These are phyloP conservation scores for Peronospora destructor DNA, from an alignment of 352 stramenopile species.

Conservation along the genomic window DNA sequence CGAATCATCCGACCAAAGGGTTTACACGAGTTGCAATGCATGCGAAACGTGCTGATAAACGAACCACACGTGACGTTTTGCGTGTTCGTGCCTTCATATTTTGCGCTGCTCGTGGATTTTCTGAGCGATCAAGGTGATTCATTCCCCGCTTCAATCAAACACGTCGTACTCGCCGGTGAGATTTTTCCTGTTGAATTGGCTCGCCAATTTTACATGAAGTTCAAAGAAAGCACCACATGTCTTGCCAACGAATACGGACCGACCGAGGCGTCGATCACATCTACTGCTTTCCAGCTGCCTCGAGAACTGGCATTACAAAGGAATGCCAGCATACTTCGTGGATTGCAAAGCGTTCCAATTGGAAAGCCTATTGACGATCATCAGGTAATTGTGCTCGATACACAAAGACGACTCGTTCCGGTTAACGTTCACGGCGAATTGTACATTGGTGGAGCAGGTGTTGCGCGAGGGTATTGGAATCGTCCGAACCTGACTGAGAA, in stretches of 20 bases:
- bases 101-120: too few relatives aligned
- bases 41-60: too few relatives aligned
- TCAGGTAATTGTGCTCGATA: slow-evolving; percentile 43
- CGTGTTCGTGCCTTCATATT: too few relatives aligned
- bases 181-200: slow-evolving; percentile 41
- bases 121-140: slow-evolving; percentile 6
- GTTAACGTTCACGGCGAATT: slow-evolving; percentile 53
- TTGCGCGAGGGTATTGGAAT: slow-evolving; percentile 62
- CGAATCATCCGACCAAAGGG: too few relatives aligned
- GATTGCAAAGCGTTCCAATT: too few relatives aligned
- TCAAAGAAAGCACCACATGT: slow-evolving; percentile 16
- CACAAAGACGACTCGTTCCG: slow-evolving; percentile 34
- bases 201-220: slow-evolving; percentile 38
- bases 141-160: slow-evolving; percentile 31
- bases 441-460: slow-evolving; percentile 57
- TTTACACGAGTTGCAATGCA: too few relatives aligned
- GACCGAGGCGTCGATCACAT: slow-evolving; percentile 46
- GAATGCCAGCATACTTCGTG: too few relatives aligned
- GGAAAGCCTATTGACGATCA: too few relatives aligned
- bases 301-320: slow-evolving; percentile 12
- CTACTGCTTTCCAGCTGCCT: slow-evolving; percentile 33
- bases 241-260: slow-evolving; percentile 52
- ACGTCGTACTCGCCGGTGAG: slow-evolving; percentile 42
- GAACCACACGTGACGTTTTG: too few relatives aligned
- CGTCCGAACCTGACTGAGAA: slow-evolving; percentile 31